These are phyloP conservation scores for Phytopythium kandeliae DNA, from an alignment of 352 stramenopile species.

Conservation along the genomic window DNA sequence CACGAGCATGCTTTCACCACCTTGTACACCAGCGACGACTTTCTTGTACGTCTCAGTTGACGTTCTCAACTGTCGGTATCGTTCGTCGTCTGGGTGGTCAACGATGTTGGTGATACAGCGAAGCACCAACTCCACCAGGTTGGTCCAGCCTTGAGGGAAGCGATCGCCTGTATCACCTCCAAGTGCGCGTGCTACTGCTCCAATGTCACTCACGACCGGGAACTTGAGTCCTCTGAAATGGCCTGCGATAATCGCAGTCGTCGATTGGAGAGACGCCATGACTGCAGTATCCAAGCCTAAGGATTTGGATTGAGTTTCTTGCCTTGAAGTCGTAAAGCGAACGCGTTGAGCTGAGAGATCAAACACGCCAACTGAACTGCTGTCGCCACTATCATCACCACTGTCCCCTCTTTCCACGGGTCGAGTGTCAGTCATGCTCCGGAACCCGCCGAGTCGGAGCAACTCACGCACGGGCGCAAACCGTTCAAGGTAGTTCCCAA, in stretches of 20 bases:
- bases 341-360: constrained; percentile 30
- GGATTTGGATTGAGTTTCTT: constrained; percentile 4
- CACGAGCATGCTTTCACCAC: constrained; percentile 35
- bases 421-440: neutral
- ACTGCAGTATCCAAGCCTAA: constrained; percentile 19
- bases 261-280: constrained; percentile 28
- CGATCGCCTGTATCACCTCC: constrained; percentile 1
- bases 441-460: constrained; percentile 33
- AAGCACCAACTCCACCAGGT: constrained; percentile 31
- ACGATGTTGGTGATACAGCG: constrained; percentile 55
- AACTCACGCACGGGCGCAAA: constrained; percentile 24
- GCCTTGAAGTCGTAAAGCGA: constrained; percentile 30
- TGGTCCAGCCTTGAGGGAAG: constrained; percentile 18
- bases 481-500: constrained; percentile 19
- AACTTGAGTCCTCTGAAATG: constrained; percentile 40
- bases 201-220: constrained; percentile 41
- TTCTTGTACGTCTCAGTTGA: constrained; percentile 42
- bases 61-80: constrained; percentile 49
- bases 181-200: constrained; percentile 38
- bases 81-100: constrained; percentile 29
- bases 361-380: constrained; percentile 7
- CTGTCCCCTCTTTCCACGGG: neutral
- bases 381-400: neutral
- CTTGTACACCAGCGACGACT: constrained; percentile 21
- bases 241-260: constrained; percentile 30